Base-by-base conservation (phyloP, 2,329 filamentous ascomycete genomes). In the Aspergillus terreus region DNA sequence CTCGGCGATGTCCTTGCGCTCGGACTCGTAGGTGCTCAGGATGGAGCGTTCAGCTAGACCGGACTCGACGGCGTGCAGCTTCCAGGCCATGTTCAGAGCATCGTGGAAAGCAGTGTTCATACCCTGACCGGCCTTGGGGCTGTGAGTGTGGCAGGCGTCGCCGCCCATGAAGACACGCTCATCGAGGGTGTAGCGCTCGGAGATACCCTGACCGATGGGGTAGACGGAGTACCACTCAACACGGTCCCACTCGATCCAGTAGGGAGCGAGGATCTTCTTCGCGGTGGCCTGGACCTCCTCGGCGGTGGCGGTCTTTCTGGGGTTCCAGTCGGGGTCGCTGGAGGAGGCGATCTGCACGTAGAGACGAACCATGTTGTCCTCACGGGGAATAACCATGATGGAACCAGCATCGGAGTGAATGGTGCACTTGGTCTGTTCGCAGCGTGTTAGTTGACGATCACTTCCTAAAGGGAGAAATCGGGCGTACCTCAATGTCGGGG, bases 11-110 rank as follows among this genome's bases (percentile, higher is more conserved):
- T 87, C 79, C 67, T 89, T 92, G 51, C 92, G 86, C 72, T 96
- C 92, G 2, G 81, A 79, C 73, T 96, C 90, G 69, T 96, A 97
- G 0, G 92, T 94, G 55, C 85, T 82, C 46, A 97, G 80, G 15
- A 94, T 78, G 3, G 82, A 82, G 54, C 88, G 86, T 27, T 84
- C 75, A 1, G 90, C 89, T 59, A 95, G 89, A 11, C 90, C 90
- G 23, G 81, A 79, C 67, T 96, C 91, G 9, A 96, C 92, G 33
- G 88, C 85, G 67, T 96, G 92, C 47, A 96, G 88, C 76, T 97
- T 97, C 92, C 92, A 97, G 6, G 92, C 92, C 38, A 97, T 78
- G 70, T 96, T 97, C 54, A 90, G 82, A 0, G 90, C 90, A 62
- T 79, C 77, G 44, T 79, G 70, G 71, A 81, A 81, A 19, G 82